phyloP scores from a whole-genome alignment of 1,139 yeast genomes.

The Scheffersomyces titani region DNA sequence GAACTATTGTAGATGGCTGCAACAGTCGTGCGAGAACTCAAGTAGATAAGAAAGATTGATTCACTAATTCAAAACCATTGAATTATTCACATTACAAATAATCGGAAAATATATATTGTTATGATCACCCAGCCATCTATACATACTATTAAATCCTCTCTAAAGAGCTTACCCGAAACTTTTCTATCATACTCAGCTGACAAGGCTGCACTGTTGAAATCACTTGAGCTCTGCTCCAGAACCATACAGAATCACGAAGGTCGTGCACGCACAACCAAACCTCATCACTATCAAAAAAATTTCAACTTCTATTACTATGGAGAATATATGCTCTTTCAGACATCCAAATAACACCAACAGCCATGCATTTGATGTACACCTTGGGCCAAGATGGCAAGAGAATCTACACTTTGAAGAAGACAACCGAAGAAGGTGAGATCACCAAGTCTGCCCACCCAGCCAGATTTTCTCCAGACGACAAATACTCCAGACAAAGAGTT shows the following conservation, averaged over 20 bases:
- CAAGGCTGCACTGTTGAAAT: neutral
- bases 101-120: too few relatives aligned
- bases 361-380: slow-evolving; percentile 99
- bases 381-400: slow-evolving; percentile 93
- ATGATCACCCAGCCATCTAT: too few relatives aligned
- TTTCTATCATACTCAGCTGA: neutral
- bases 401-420: slow-evolving; percentile 85
- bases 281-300: slow-evolving; percentile 11
- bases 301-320: neutral
- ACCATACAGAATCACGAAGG: neutral
- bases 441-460: slow-evolving; percentile 99
- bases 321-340: neutral
- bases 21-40: neutral
- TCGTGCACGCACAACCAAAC: neutral
- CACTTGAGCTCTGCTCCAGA: neutral
- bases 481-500: slow-evolving; percentile 98
- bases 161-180: neutral
- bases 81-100: too few relatives aligned
- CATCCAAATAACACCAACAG: slow-evolving; percentile 12
- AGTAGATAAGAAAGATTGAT: neutral
- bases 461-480: slow-evolving; percentile 98
- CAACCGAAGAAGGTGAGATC: slow-evolving; percentile 83
- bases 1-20: neutral
- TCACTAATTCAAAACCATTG: neutral
- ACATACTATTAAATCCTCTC: neutral